Base-by-base conservation (phyloP, 192 early-diverging fungal species). In the Gamsiella multidivaricata region DNA sequence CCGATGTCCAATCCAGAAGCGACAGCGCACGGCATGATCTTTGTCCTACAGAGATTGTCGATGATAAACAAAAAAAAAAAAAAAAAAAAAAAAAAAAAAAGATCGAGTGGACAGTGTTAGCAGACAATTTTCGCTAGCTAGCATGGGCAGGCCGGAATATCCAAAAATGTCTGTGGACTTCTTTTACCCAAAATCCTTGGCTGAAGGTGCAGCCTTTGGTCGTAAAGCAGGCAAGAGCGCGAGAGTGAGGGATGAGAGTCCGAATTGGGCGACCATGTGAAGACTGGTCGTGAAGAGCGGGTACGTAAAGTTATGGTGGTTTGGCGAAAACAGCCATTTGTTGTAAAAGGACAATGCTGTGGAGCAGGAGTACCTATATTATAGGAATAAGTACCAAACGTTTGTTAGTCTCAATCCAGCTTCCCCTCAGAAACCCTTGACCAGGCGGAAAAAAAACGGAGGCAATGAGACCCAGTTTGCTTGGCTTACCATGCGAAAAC, bases 1-100 rank as follows among this genome's bases (percentile, higher is more conserved):
- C 95, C 96, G 65, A 97, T 92, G 69, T 98, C 96, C 80, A 96
- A 65, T 23, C 93, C 93, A 2, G 95, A 94, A 0, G 96, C 92
- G 10, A 96, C 53, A 31, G 92, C 94, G 72, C 95, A 96, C 0
- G 96, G 96, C 7, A 97, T 79, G 6, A 93, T 91, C 55, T 92
- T 91, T 28, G 83, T 88, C 20, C 85, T 87, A 73, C 0, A n/a
- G 33, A 51, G 41, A 58, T 12, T 12, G 12, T 39, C 37, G 7
- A 39, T 39, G 37, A 39, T 39, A 9, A 12, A 39, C 37, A 59
- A n/a, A 28, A 54, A 10, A 22, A 10, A 55, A 57, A 49, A n/a
- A 34, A 29, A 51, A 28, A 20, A 18, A 56, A 32, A n/a, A 26
- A 12, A 26, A 37, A 37, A 29, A 45, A 29, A 3, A n/a, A 45